Base-by-base conservation (phyloP, 805 yeast species). In the Saccharomyces mikatae region DNA sequence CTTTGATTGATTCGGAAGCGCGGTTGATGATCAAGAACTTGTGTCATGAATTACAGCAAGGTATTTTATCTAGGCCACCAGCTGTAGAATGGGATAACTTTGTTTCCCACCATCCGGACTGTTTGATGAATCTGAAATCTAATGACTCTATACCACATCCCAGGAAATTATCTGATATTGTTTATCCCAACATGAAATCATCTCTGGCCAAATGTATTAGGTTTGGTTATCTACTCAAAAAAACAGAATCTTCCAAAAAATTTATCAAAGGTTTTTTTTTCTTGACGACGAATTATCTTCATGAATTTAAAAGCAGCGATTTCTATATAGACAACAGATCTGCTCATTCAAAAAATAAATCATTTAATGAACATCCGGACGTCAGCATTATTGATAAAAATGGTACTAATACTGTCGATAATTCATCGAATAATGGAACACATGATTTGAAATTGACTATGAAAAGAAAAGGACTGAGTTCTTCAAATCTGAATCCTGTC, bases 81-180 rank as follows among this genome's bases (percentile, higher is more conserved):
- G 78, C 76, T 48, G 71, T 79, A 57, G 91, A 85, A 67, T 85
- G 89, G 89, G 87, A 84, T 63, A 79, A 79, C 50, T 84, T 83
- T 57, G 81, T 85, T 50, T 71, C 74, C 49, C 69, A 71, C 49
- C 74, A 74, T 32, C 74, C 71, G 29, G 71, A 74, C 54, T 73
- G 80, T 50, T 54, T 79, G 31, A 60, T 71, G 53, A 61, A 68
- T 49, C 64, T 71, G 67, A 72, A 71, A 55, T 65, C 78, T 4
- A 69, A 63, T 28, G 71, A 70, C 46, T 71, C 74, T 4, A 57
- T 72, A 13, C 79, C 78, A 30, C 67, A 67, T 48, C 70, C 74
- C 28, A 67, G 82, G 54, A 79, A 76, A 56, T 67, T 81, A 49
- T 71, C 81, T 1, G 84, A 82, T 58, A 71, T 76, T 13, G 56